Conservation (phyloP, 106 monocot species). For the Dactylorhiza incarnata region DNA sequence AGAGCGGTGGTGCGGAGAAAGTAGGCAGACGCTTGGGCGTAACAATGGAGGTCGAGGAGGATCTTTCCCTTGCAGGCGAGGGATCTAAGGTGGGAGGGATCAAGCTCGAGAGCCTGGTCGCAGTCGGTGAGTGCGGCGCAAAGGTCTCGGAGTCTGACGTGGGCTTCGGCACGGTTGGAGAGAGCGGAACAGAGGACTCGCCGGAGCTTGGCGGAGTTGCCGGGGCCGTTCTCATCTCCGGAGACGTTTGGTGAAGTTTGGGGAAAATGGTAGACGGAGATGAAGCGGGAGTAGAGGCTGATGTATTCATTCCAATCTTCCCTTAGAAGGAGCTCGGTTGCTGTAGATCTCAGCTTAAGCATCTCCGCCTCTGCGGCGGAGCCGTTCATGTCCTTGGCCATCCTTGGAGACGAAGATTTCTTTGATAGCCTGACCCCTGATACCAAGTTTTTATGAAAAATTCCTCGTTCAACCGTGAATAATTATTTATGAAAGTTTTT, state of each 20-base stretch:
- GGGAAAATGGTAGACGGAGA: constrained; percentile 18
- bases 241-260: background rate
- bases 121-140: constrained; percentile 56
- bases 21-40: constrained; percentile 46
- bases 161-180: constrained; percentile 70
- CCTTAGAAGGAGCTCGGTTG: constrained; percentile 71
- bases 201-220: constrained; percentile 15
- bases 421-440: too few species aligned
- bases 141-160: constrained; percentile 25
- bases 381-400: constrained; percentile 1
- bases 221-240: background rate
- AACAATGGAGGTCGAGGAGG: constrained; percentile 48
- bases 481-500: background rate
- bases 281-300: constrained; percentile 68
- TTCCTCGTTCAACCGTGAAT: too few species aligned
- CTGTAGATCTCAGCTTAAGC: constrained; percentile 53
- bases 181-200: constrained; percentile 46
- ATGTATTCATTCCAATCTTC: constrained; percentile 69
- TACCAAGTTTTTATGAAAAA: too few species aligned
- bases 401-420: background rate
- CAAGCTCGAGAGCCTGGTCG: constrained; percentile 37
- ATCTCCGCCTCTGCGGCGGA: constrained; percentile 42
- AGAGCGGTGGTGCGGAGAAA: constrained; percentile 27
- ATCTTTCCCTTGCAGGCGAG: constrained; percentile 60
- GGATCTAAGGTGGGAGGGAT: constrained; percentile 46